Evolutionary conservation across 257 asterid species (phyloP).

Genomic region (Plantago major): DNA sequence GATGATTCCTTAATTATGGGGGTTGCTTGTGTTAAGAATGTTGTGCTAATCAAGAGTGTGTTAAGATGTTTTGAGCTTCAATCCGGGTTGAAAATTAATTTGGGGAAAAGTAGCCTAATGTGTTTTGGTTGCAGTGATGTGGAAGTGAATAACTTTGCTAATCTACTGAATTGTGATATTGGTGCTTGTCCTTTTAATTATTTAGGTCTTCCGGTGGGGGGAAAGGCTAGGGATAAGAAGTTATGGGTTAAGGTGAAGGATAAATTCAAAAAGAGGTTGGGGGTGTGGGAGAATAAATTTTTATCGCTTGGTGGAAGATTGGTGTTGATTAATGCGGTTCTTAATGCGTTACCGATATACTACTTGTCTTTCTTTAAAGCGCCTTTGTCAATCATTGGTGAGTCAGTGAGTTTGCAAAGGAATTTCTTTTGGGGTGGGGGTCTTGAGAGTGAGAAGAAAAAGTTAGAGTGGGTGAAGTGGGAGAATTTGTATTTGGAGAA

Average conservation of each 20-base stretch:
- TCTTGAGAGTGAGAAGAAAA: not conserved
- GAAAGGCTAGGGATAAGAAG: too few species aligned
- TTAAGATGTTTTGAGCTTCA: not conserved
- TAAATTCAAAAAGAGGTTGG: not conserved
- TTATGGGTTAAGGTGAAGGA: not conserved
- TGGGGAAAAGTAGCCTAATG: too few species aligned
- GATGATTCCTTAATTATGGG: not conserved
- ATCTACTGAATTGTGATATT: too few species aligned
- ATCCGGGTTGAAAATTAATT: not conserved
- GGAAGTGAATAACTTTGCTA: too few species aligned
- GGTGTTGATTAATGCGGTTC: not conserved
- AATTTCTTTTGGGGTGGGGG: not conserved
- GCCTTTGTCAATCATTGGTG: not conserved
- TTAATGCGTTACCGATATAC: not conserved
- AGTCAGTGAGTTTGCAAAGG: not conserved
- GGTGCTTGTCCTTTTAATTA: not conserved
- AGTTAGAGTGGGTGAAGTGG: not conserved
- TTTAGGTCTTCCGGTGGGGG: not conserved
- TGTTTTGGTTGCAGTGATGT: too few species aligned
- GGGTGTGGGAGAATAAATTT: not conserved
- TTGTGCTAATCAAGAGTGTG: not conserved
- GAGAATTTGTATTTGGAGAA: not conserved
- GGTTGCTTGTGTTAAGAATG: not conserved
- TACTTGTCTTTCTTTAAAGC: not conserved
- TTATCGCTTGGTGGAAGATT: not conserved